These are phyloP conservation scores for Backusella westeae DNA, from an alignment of 192 early-diverging fungal genomes.

Conservation along the genomic window DNA sequence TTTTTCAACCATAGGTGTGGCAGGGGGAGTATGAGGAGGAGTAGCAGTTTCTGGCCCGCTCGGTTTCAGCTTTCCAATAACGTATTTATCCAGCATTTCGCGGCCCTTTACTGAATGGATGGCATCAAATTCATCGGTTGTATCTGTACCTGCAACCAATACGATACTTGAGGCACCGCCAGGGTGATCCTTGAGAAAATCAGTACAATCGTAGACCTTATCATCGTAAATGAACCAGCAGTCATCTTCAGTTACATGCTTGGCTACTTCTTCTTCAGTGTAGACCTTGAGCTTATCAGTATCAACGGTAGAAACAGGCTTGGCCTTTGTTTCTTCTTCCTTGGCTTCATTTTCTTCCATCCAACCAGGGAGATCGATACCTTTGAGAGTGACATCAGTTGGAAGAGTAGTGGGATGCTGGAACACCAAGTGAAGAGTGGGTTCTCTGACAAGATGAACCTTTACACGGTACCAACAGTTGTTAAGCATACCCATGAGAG, in stretches of 20 bases:
- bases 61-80: conserved; percentile 62
- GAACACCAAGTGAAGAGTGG: conserved; percentile 32
- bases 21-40: neutral
- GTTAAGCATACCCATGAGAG: conserved; percentile 80
- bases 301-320: neutral
- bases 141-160: conserved; percentile 79
- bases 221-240: conserved; percentile 75
- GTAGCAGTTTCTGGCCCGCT: conserved; percentile 2
- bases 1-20: neutral
- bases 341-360: conserved; percentile 39
- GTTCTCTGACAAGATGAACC: conserved; percentile 30
- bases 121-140: conserved; percentile 88
- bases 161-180: conserved; percentile 87
- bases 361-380: conserved; percentile 40
- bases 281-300: conserved; percentile 31
- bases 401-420: conserved; percentile 49
- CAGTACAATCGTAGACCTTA: conserved; percentile 74
- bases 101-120: conserved; percentile 87
- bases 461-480: conserved; percentile 58
- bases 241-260: conserved; percentile 65
- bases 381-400: conserved; percentile 15
- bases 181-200: conserved; percentile 79
- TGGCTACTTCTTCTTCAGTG: conserved; percentile 61
- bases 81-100: conserved; percentile 64
- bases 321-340: neutral